phyloP scores from a whole-genome alignment of 495 filamentous ascomycete species.

The Aspergillus indologenus region DNA sequence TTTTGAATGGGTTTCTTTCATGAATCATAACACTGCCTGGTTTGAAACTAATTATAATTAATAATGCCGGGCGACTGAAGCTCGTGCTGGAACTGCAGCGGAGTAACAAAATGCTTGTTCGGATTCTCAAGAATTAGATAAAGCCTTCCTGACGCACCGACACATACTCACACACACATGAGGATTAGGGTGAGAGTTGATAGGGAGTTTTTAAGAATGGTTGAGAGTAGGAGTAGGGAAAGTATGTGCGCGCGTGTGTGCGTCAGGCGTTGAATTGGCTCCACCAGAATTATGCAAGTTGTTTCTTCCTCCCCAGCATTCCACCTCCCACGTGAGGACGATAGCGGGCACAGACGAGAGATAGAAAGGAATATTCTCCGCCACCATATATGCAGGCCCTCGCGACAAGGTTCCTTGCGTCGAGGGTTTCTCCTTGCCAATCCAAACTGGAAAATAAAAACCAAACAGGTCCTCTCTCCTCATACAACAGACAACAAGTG shows the following conservation, averaged over 20 bases:
- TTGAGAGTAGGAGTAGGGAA: not conserved
- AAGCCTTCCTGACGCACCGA: not conserved
- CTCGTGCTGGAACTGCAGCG: not conserved
- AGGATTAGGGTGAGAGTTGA: no score
- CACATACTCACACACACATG: not conserved
- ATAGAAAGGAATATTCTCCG: not conserved
- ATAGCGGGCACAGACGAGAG: not conserved
- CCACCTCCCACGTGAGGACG: not conserved
- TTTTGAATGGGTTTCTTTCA: conserved; percentile 10
- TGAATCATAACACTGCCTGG: conserved; percentile 25
- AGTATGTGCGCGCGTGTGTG: not conserved
- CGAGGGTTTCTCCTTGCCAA: not conserved
- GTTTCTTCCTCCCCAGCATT: not conserved
- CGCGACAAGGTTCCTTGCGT: not conserved
- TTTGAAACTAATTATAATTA: conserved; percentile 15
- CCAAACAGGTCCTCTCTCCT: not conserved
- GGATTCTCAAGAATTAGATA: not conserved
- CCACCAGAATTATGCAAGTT: not conserved
- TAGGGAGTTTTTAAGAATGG: not conserved
- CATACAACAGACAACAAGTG: not conserved
- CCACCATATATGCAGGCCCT: not conserved
- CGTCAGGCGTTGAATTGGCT: not conserved
- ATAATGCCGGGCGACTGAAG: conserved; percentile 7
- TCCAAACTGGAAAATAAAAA: not conserved
- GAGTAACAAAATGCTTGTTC: not conserved